phyloP scores from a whole-genome alignment of 306 rosid genomes.

The Dryas drummondii region DNA sequence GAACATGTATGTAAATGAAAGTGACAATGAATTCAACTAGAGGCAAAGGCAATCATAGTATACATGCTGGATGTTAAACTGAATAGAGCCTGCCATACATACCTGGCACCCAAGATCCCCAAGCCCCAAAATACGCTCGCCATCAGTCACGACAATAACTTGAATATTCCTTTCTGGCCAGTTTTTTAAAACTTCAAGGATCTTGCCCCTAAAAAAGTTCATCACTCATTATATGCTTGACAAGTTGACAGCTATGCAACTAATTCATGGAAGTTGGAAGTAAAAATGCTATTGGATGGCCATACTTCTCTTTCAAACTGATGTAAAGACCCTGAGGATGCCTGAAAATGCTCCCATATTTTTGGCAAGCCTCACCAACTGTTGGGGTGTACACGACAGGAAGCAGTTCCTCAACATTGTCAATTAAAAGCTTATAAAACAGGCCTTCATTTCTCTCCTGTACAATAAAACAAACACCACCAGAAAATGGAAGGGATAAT shows the following conservation, averaged over 20 bases:
- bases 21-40: neutral
- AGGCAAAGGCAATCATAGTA: neutral
- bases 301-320: conserved; percentile 90
- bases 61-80: conserved; percentile 18
- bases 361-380: conserved; percentile 98
- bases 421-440: conserved; percentile 87
- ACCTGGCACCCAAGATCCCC: conserved; percentile 99
- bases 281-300: neutral
- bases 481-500: conserved; percentile 16
- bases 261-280: neutral
- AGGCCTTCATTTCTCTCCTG: conserved; percentile 95
- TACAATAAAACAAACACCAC: conserved; percentile 18
- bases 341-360: conserved; percentile 87
- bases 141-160: conserved; percentile 95
- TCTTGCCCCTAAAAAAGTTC: conserved; percentile 69
- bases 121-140: conserved; percentile 96
- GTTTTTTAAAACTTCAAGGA: conserved; percentile 85
- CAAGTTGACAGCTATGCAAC: conserved; percentile 24
- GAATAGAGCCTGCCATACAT: neutral
- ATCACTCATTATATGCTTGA: conserved; percentile 30
- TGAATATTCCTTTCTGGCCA: conserved; percentile 89
- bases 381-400: conserved; percentile 96
- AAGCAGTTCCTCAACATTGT: conserved; percentile 89
- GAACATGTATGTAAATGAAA: conserved; percentile 14
- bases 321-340: conserved; percentile 94